phyloP scores from a whole-genome alignment of 2,329 filamentous ascomycete genomes.

The Claviceps sp. region DNA sequence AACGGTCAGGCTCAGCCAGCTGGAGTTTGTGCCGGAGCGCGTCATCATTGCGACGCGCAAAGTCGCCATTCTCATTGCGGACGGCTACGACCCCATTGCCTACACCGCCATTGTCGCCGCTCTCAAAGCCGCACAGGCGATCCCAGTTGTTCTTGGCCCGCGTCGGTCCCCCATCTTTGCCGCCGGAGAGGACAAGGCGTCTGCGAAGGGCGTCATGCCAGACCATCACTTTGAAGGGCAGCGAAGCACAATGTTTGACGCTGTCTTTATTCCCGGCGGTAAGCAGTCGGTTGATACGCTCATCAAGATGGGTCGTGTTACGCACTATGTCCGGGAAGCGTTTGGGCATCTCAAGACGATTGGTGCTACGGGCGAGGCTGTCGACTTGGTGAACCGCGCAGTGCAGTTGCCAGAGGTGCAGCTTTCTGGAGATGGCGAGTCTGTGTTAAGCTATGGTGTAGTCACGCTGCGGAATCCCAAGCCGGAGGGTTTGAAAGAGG shows the following conservation, averaged over 20 bases:
- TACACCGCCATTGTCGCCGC: conserved; percentile 54
- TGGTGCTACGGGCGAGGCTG: conserved; percentile 59
- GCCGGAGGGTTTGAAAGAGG: conserved; percentile 46
- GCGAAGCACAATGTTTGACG: conserved; percentile 71
- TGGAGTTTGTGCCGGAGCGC: conserved; percentile 48
- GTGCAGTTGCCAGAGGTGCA: conserved; percentile 29
- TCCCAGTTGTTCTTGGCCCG: conserved; percentile 60
- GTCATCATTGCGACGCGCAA: conserved; percentile 59
- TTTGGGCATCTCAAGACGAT: conserved; percentile 75
- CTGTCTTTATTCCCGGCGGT: conserved; percentile 64
- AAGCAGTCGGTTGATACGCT: conserved; percentile 48
- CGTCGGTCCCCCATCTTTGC: conserved; percentile 53
- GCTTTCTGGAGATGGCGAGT: conserved; percentile 30
- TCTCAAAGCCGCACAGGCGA: conserved; percentile 45
- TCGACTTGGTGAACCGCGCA: conserved; percentile 43
- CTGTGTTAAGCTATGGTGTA: conserved; percentile 59
- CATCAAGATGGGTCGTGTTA: conserved; percentile 53
- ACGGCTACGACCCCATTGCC: conserved; percentile 56
- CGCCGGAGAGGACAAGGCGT: conserved; percentile 39
- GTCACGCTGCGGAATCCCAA: conserved; percentile 47
- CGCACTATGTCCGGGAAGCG: conserved; percentile 67
- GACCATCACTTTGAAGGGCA: conserved; percentile 72
- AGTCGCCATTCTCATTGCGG: conserved; percentile 62
- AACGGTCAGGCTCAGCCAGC: conserved; percentile 54
- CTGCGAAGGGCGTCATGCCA: conserved; percentile 43